Evolutionary conservation across 768 basidiomycete species (phyloP), one percentile per base, ranked within the genome.

Genomic region (Psilocybe cyanescens): DNA sequence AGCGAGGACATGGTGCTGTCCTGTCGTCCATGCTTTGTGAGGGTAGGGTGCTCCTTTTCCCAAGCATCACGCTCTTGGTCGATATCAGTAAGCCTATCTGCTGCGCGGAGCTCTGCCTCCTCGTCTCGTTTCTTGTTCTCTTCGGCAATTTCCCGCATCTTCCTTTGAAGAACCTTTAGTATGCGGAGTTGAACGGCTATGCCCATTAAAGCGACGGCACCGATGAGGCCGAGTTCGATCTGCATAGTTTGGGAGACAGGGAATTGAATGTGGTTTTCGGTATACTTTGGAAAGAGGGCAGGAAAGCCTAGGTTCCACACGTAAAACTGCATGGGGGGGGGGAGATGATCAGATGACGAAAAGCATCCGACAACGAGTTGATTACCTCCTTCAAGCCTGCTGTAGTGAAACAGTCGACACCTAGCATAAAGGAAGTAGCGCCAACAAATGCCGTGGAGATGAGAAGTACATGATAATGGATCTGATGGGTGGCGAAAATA

Each of bases 261-360:
- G 70, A 92, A 96, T 54, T 83, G 76, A 60, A 92, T 91, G 61
- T 83, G 79, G 67, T 87, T 83, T 55, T 78, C 75, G 19, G 81
- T 76, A 66, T 88, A 95, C 67, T 91, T 92, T 8, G 91, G 87
- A 74, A 95, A 98, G 30, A 98, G 76, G 4, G 78, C 68, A 2
- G 78, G 81, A 77, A 95, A 97, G 44, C 97, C 97, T 55, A 99
- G 79, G 72, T 97, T 99, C 88, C 92, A 97, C 54, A 97, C 80
- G 76, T 97, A 98, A 77, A 97, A 97, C 93, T 97, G 58, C 45
- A 35, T 57, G 55, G 55, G 24, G 24, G 24, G 24, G 19, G 24
- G 24, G 24, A 19, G 37, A 67, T 44, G 31, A 24, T 44, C 3
- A 60, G 55, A 55, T 62, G 60, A 55, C 55, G 50, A 57, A 48